Evolutionary conservation across 805 yeast species (phyloP).

Genomic region (Spathaspora girioi): DNA sequence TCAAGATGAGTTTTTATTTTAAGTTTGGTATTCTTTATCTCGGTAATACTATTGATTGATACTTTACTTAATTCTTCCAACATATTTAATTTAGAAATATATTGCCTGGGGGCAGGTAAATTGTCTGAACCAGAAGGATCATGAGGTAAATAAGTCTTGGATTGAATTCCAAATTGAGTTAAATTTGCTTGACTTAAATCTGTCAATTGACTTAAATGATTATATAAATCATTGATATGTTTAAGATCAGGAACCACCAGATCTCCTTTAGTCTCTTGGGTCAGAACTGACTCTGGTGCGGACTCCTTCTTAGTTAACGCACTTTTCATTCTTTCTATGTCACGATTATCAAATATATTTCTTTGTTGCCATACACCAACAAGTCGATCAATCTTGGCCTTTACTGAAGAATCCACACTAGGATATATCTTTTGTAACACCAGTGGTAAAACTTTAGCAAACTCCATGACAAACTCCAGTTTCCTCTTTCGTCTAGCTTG

Average conservation of each 20-base stretch:
- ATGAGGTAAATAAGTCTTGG: slow-evolving; percentile 32
- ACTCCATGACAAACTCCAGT: slow-evolving; percentile 55
- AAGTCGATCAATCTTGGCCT: slow-evolving; percentile 48
- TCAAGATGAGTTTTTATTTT: slow-evolving; percentile 24
- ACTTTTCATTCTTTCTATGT: slow-evolving; percentile 24
- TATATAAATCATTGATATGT: slow-evolving; percentile 27
- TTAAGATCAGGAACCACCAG: slow-evolving; percentile 27
- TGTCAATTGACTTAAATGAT: slow-evolving; percentile 22
- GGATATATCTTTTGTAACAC: slow-evolving; percentile 32
- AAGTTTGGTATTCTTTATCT: slow-evolving; percentile 23
- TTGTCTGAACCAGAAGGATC: slow-evolving; percentile 32
- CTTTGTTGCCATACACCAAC: slow-evolving; percentile 59
- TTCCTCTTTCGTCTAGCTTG: slow-evolving; percentile 64
- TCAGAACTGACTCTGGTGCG: not conserved
- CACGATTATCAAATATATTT: slow-evolving; percentile 33
- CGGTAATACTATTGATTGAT: slow-evolving; percentile 27
- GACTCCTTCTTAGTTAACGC: slow-evolving; percentile 17
- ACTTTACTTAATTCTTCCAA: slow-evolving; percentile 35
- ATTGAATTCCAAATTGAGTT: slow-evolving; percentile 35
- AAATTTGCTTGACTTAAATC: slow-evolving; percentile 30
- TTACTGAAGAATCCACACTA: slow-evolving; percentile 29
- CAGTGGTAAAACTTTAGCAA: slow-evolving; percentile 46
- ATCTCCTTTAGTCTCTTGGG: not conserved
- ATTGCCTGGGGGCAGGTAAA: slow-evolving; percentile 35
- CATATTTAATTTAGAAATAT: slow-evolving; percentile 35